A percentile compares a stretch with the other conserved stretches of the same genome.
These are phyloP conservation scores for Adansonia grandidieri DNA, from an alignment of 441 rosid species.

Conservation along the genomic window DNA sequence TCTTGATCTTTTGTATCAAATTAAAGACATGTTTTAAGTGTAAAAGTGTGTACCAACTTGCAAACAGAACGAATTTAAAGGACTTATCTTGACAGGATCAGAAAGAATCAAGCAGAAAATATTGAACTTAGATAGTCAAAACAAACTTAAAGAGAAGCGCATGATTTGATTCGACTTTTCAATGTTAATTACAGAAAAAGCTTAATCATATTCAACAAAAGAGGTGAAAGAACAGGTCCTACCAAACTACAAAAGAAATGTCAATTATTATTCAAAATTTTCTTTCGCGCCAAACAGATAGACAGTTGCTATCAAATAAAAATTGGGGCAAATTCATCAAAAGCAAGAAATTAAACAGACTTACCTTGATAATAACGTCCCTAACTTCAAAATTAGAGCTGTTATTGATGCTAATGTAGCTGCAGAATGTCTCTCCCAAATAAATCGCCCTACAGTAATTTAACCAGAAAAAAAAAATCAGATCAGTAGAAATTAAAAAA, in stretches of 20 bases:
- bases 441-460: conserved; percentile 69
- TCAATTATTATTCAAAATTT: background rate
- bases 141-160: conserved; percentile 6
- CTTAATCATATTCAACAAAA: conserved; percentile 11
- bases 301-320: background rate
- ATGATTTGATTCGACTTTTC: background rate
- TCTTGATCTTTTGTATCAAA: background rate
- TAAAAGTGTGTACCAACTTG: background rate
- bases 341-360: conserved; percentile 15
- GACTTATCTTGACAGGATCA: too few relatives aligned
- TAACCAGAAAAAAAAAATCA: background rate
- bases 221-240: background rate
- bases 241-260: background rate
- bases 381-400: conserved; percentile 86
- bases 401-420: conserved; percentile 92
- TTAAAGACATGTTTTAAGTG: background rate
- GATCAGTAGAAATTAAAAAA: background rate
- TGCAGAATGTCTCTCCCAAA: conserved; percentile 92
- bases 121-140: background rate
- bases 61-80: conserved; percentile 10
- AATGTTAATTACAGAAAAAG: background rate
- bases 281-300: background rate
- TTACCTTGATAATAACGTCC: conserved; percentile 82
- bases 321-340: conserved; percentile 8
- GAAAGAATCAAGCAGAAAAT: background rate